Conservation (phyloP, 768 basidiomycete genomes). For the Naganishia randhawae region DNA sequence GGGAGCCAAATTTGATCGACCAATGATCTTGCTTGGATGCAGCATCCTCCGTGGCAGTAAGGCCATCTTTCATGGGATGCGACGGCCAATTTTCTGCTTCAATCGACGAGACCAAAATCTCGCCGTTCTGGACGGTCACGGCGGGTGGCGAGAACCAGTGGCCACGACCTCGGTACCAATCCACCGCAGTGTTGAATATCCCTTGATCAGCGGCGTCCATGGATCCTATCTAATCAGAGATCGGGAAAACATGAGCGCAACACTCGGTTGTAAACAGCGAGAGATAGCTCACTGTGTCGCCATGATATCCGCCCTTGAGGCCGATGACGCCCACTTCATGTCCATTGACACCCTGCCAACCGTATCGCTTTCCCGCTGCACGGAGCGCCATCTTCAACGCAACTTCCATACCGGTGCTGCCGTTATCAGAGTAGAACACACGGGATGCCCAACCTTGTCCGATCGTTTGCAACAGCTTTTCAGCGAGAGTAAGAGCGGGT, state of each 20-base stretch:
- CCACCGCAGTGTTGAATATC: slow-evolving; percentile 73
- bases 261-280: too few species aligned
- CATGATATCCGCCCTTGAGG: slow-evolving; percentile 88
- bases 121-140: slow-evolving; percentile 65
- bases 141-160: slow-evolving; percentile 90
- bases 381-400: slow-evolving; percentile 94
- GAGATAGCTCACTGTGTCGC: slow-evolving; percentile 64
- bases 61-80: slow-evolving; percentile 27
- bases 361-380: slow-evolving; percentile 50
- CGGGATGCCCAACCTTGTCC: slow-evolving; percentile 86
- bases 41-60: not conserved
- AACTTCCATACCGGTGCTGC: slow-evolving; percentile 95
- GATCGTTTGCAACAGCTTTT: slow-evolving; percentile 66
- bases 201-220: slow-evolving; percentile 91
- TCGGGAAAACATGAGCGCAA: too few species aligned
- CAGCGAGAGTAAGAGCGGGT: slow-evolving; percentile 79
- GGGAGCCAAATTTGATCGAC: slow-evolving; percentile 52
- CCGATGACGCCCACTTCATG: slow-evolving; percentile 71
- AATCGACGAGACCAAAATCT: slow-evolving; percentile 43
- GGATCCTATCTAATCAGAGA: slow-evolving; percentile 63
- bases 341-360: slow-evolving; percentile 44
- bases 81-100: slow-evolving; percentile 42
- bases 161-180: slow-evolving; percentile 91
- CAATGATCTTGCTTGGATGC: slow-evolving; percentile 28
- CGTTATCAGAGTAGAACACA: slow-evolving; percentile 90